Percentiles rank a stretch among this genome's conserved stretches.
phyloP scores from a whole-genome alignment of 2,329 filamentous ascomycete genomes.

The Hortaea werneckii region DNA sequence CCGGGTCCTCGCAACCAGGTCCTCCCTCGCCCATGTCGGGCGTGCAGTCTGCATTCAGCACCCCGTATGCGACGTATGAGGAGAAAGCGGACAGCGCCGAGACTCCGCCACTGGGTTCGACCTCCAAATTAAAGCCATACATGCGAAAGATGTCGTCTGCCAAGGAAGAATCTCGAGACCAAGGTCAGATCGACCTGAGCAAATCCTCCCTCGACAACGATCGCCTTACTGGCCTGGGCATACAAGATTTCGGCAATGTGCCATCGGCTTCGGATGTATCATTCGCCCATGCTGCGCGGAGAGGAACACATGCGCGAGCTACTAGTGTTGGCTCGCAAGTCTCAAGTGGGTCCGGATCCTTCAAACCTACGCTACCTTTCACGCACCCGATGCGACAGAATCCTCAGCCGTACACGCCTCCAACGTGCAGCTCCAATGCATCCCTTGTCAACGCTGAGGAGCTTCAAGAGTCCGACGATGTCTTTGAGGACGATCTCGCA shows the following conservation, averaged over 20 bases:
- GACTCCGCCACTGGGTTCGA: slow-evolving; percentile 11
- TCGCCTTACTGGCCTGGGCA: slow-evolving; percentile 41
- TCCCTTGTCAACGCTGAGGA: slow-evolving; percentile 27
- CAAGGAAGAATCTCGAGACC: slow-evolving; percentile 31
- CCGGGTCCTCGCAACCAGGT: slow-evolving; percentile 14
- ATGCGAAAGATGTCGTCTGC: slow-evolving; percentile 43
- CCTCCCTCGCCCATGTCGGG: slow-evolving; percentile 15
- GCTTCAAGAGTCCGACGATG: slow-evolving; percentile 29
- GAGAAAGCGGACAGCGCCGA: slow-evolving; percentile 10
- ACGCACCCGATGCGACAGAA: slow-evolving; percentile 47
- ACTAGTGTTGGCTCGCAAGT: slow-evolving; percentile 46
- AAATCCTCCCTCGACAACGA: slow-evolving; percentile 47
- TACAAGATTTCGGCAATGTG: slow-evolving; percentile 37
- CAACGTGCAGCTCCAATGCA: slow-evolving; percentile 30
- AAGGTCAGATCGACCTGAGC: slow-evolving; percentile 41
- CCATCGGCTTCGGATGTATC: slow-evolving; percentile 34
- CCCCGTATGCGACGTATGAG: slow-evolving; percentile 22
- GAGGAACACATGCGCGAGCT: slow-evolving; percentile 40
- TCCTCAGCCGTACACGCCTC: slow-evolving; percentile 44
- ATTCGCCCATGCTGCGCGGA: slow-evolving; percentile 30
- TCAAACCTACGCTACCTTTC: slow-evolving; percentile 41
- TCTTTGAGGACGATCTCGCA: slow-evolving; percentile 33
- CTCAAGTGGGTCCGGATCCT: slow-evolving; percentile 38
- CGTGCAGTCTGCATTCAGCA: slow-evolving; percentile 15
- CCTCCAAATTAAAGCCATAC: slow-evolving; percentile 44